These are phyloP conservation scores for Calonectria honghensis DNA, from an alignment of 2,329 filamentous ascomycete species.

Conservation along the genomic window DNA sequence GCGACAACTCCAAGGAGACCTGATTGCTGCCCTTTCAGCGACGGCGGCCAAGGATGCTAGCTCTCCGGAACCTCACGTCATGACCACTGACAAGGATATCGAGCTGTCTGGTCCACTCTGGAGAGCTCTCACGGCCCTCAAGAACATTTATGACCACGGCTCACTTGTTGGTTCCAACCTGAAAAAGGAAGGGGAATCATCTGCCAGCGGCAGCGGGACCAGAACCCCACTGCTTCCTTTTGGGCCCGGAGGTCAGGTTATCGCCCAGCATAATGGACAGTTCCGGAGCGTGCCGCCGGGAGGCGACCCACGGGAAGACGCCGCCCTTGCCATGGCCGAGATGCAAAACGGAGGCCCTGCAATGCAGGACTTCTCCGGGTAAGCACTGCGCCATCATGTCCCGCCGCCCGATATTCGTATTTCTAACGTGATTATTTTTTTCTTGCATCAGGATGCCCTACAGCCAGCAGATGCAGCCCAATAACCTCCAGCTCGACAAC, in stretches of 20 bases:
- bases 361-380: slow-evolving; percentile 67
- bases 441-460: slow-evolving; percentile 59
- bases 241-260: slow-evolving; percentile 50
- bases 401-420: background rate
- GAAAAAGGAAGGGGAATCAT: slow-evolving; percentile 69
- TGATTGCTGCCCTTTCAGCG: slow-evolving; percentile 78
- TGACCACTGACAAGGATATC: slow-evolving; percentile 75
- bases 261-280: slow-evolving; percentile 51
- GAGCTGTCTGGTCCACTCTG: slow-evolving; percentile 78
- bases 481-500: slow-evolving; percentile 63
- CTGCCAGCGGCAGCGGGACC: slow-evolving; percentile 66
- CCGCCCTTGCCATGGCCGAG: slow-evolving; percentile 79
- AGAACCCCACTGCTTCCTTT: slow-evolving; percentile 63
- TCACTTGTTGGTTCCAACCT: slow-evolving; percentile 71
- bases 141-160: slow-evolving; percentile 81
- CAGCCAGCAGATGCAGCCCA: slow-evolving; percentile 61
- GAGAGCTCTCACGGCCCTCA: slow-evolving; percentile 76
- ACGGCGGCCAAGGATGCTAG: slow-evolving; percentile 78
- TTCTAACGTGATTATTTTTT: slow-evolving; percentile 42
- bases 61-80: slow-evolving; percentile 72
- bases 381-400: slow-evolving; percentile 41
- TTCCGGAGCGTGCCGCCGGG: slow-evolving; percentile 55
- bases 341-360: slow-evolving; percentile 74
- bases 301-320: slow-evolving; percentile 75
- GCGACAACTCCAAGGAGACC: slow-evolving; percentile 77